Percentiles rank a stretch among this genome's conserved stretches.
Evolutionary conservation across 352 stramenopile genomes (phyloP).

Genomic region (Pythium brachiatum): DNA sequence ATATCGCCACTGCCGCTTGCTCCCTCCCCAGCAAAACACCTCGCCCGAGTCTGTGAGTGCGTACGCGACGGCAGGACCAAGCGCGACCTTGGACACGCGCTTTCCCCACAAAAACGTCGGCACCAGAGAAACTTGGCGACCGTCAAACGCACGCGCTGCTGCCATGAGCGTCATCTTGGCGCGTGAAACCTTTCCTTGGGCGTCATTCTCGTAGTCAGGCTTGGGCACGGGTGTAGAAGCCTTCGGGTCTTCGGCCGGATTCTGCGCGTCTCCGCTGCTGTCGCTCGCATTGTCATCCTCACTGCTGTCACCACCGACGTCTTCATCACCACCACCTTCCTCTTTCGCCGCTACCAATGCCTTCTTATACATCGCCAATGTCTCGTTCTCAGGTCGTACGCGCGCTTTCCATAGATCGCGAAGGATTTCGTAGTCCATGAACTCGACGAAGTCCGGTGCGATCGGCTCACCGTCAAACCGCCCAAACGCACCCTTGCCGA

Average conservation of each 20-base stretch:
- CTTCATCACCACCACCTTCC: neutral
- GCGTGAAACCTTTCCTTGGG: conserved; percentile 7
- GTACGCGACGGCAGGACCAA: conserved; percentile 49
- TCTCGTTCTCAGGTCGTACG: conserved; percentile 35
- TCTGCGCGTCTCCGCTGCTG: neutral
- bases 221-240: neutral
- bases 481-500: conserved; percentile 62
- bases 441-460: conserved; percentile 66
- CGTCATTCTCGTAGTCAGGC: neutral
- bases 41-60: conserved; percentile 68
- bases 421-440: conserved; percentile 64
- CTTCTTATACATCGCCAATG: conserved; percentile 8
- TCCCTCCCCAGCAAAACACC: conserved; percentile 78
- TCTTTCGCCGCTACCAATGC: conserved; percentile 7
- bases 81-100: conserved; percentile 50
- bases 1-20: conserved; percentile 62
- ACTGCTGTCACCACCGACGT: neutral
- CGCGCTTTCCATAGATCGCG: conserved; percentile 54
- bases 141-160: conserved; percentile 44
- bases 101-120: conserved; percentile 78
- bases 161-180: conserved; percentile 40
- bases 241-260: neutral
- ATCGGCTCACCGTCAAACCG: conserved; percentile 59
- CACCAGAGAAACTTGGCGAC: conserved; percentile 53
- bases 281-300: neutral